Percentiles rank a stretch among this genome's conserved stretches.
These are phyloP conservation scores for Penicillium sp. DNA, from an alignment of 2,329 filamentous ascomycete species.

Conservation along the genomic window DNA sequence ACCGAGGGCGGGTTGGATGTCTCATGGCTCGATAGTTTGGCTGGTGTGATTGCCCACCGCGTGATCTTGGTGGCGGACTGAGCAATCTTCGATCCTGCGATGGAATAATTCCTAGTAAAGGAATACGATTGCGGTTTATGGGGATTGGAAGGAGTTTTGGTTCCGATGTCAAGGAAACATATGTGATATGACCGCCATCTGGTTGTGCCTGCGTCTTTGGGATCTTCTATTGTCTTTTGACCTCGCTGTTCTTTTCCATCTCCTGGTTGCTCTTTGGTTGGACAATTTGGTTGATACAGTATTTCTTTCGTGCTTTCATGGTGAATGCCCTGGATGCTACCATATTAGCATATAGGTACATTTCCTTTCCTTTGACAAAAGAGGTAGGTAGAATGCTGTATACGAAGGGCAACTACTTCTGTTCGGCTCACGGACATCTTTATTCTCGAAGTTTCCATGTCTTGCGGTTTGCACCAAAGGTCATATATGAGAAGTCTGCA, in stretches of 20 bases:
- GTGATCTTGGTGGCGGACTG: background rate
- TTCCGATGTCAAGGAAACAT: background rate
- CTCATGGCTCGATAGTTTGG: background rate
- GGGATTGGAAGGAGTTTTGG: background rate
- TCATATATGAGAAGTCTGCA: no score
- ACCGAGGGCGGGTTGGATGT: background rate
- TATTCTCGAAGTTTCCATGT: background rate
- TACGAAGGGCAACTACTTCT: background rate
- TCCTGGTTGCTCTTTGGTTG: background rate
- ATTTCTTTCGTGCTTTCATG: background rate
- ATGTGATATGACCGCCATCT: background rate
- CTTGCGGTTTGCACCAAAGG: no score
- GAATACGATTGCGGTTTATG: background rate
- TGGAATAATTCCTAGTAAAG: background rate
- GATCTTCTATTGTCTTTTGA: background rate
- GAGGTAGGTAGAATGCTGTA: background rate
- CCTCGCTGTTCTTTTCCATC: background rate
- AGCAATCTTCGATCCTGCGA: background rate
- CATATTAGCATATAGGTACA: background rate
- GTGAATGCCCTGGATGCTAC: background rate
- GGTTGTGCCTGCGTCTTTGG: background rate
- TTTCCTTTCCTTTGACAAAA: background rate
- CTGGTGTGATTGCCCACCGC: no score
- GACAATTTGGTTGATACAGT: background rate
- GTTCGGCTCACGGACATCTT: background rate